Conservation (phyloP, 768 basidiomycete genomes). For the Leucogyrophana mollusca region DNA sequence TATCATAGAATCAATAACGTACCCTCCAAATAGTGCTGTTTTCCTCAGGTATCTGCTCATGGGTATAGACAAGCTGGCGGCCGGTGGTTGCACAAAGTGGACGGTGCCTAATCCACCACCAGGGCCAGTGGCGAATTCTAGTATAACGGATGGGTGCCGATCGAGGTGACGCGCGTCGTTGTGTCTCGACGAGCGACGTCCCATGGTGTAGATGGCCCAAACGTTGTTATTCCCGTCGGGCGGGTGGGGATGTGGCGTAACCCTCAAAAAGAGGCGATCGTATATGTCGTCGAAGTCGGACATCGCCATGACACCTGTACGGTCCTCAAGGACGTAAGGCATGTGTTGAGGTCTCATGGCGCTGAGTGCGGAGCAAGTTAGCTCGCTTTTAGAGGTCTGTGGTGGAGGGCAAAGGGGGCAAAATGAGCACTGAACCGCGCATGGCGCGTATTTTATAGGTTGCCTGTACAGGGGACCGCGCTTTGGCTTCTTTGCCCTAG, state of each 20-base stretch:
- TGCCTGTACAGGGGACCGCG: constrained; percentile 21
- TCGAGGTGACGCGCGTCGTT: constrained; percentile 53
- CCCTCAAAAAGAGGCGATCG: constrained; percentile 69
- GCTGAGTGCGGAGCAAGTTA: constrained; percentile 13
- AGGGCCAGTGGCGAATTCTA: constrained; percentile 51
- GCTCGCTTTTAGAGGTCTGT: constrained; percentile 1
- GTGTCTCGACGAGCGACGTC: constrained; percentile 59
- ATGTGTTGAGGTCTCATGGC: constrained; percentile 29
- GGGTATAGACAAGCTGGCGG: constrained; percentile 41
- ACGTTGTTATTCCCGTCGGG: constrained; percentile 32
- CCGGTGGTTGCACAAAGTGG: constrained; percentile 44
- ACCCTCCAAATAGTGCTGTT: constrained; percentile 67
- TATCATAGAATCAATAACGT: constrained; percentile 23
- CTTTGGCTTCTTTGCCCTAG: constrained; percentile 12
- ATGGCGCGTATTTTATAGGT: constrained; percentile 16
- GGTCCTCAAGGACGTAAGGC: constrained; percentile 67
- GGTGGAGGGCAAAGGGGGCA: background rate
- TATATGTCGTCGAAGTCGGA: constrained; percentile 80
- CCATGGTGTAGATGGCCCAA: constrained; percentile 62
- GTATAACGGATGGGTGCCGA: constrained; percentile 51
- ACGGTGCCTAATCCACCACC: constrained; percentile 60
- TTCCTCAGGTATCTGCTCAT: constrained; percentile 68
- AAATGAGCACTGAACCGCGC: constrained; percentile 3
- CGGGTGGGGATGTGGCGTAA: constrained; percentile 47
- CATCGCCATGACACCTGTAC: constrained; percentile 50